Percentiles rank a stretch among this genome's conserved stretches.
phyloP scores from a whole-genome alignment of 31 red algal genomes.

The Porphyra umbilicalis region DNA sequence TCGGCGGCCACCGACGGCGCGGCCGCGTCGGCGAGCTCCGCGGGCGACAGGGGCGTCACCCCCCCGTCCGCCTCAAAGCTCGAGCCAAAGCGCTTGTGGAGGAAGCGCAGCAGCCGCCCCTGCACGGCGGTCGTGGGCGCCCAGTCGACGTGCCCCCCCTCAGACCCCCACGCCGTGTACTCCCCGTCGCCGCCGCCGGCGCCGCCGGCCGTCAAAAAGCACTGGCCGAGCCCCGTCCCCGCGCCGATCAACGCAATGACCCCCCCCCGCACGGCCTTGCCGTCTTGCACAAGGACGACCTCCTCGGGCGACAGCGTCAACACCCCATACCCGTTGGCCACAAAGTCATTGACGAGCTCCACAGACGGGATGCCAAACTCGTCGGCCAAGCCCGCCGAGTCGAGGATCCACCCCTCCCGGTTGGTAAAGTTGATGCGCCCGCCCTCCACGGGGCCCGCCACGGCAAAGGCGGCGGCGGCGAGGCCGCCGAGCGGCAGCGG shows the following conservation, averaged over 20 bases:
- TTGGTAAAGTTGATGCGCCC: slow-evolving; percentile 87
- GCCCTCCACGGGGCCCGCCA: slow-evolving; percentile 77
- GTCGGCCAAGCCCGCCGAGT: slow-evolving; percentile 47
- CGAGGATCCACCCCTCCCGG: slow-evolving; percentile 86
- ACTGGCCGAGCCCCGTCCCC: slow-evolving; percentile 97
- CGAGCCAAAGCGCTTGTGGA: slow-evolving; percentile 44
- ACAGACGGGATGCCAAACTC: slow-evolving; percentile 59
- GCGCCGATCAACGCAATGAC: slow-evolving; percentile 69
- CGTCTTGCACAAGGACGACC: slow-evolving; percentile 51
- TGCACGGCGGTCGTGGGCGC: slow-evolving; percentile 77
- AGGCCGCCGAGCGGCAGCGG: not conserved
- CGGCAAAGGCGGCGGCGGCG: slow-evolving; percentile 16
- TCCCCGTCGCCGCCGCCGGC: slow-evolving; percentile 6
- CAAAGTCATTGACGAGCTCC: slow-evolving; percentile 92
- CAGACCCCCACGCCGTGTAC: slow-evolving; percentile 52
- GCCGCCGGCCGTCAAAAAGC: slow-evolving; percentile 50
- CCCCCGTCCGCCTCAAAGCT: slow-evolving; percentile 1
- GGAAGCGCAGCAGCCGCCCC: slow-evolving; percentile 46
- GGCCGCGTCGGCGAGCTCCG: not conserved
- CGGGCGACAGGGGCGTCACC: slow-evolving; percentile 10
- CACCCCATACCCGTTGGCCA: slow-evolving; percentile 85
- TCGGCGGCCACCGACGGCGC: too few species aligned
- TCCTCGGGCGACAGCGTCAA: slow-evolving; percentile 52
- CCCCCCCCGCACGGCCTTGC: slow-evolving; percentile 17
- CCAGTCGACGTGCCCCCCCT: slow-evolving; percentile 99